Evolutionary conservation across 1,284 basidiomycete species (phyloP).

Genomic region (Inonotus obliquus): DNA sequence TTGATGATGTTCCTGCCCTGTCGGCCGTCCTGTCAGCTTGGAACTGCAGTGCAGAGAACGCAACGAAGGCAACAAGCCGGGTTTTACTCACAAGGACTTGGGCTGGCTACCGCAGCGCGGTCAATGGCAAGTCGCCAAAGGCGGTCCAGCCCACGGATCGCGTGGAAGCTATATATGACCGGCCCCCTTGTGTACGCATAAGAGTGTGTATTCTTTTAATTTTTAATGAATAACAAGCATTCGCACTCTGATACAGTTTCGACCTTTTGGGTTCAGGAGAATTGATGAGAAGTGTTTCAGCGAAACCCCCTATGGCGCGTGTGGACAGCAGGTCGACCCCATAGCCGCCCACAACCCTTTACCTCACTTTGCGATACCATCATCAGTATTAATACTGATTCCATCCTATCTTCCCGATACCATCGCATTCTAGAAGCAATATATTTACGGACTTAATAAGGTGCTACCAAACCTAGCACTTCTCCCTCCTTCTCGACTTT

Average conservation of each 20-base stretch:
- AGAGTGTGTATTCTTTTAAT: neutral
- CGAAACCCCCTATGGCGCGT: neutral
- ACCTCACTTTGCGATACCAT: neutral
- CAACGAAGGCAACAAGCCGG: neutral
- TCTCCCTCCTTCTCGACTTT: neutral
- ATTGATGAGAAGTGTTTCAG: slow-evolving; percentile 1
- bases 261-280: neutral
- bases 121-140: neutral
- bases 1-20: neutral
- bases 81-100: neutral
- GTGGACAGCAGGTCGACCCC: slow-evolving; percentile 1
- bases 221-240: neutral
- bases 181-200: neutral
- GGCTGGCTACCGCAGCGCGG: neutral
- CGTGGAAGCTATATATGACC: slow-evolving; percentile 1
- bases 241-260: neutral
- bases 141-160: slow-evolving; percentile 2
- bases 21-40: neutral
- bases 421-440: neutral
- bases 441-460: neutral
- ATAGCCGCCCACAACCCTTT: neutral
- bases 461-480: neutral
- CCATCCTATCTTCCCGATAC: slow-evolving; percentile 1
- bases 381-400: too few relatives aligned
- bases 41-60: neutral